phyloP scores from a whole-genome alignment of 306 rosid genomes.

The Lupinus albus region DNA sequence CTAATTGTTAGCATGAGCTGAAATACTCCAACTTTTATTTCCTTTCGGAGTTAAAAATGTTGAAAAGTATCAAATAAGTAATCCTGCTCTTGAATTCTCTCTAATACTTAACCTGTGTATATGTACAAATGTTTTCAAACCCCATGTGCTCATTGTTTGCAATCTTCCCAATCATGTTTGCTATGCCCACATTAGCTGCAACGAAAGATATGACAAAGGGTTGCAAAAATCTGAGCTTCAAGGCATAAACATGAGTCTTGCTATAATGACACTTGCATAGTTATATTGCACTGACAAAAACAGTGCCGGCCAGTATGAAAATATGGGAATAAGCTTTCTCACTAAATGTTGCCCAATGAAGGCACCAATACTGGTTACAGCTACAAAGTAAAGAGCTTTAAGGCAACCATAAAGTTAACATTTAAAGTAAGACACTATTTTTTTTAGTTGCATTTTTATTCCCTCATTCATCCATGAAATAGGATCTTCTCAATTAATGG shows the following conservation, averaged over 20 bases:
- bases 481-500: no score
- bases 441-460: background rate
- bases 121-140: slow-evolving; percentile 57
- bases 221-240: background rate
- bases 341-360: slow-evolving; percentile 62
- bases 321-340: slow-evolving; percentile 47
- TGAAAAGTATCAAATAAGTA: background rate
- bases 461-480: background rate
- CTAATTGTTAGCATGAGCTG: background rate
- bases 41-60: background rate
- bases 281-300: slow-evolving; percentile 60
- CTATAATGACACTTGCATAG: slow-evolving; percentile 36
- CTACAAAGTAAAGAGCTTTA: slow-evolving; percentile 64
- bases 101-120: background rate
- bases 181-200: slow-evolving; percentile 66
- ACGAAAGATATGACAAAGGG: background rate
- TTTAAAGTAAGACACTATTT: background rate
- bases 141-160: slow-evolving; percentile 65
- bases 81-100: background rate
- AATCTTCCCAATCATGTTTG: slow-evolving; percentile 53
- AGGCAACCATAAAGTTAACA: slow-evolving; percentile 12
- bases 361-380: slow-evolving; percentile 60
- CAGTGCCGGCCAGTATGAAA: slow-evolving; percentile 64
- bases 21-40: background rate
- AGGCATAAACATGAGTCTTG: background rate